Conservation (phyloP, 1,284 basidiomycete species). For the Rhodotorula sp. region DNA sequence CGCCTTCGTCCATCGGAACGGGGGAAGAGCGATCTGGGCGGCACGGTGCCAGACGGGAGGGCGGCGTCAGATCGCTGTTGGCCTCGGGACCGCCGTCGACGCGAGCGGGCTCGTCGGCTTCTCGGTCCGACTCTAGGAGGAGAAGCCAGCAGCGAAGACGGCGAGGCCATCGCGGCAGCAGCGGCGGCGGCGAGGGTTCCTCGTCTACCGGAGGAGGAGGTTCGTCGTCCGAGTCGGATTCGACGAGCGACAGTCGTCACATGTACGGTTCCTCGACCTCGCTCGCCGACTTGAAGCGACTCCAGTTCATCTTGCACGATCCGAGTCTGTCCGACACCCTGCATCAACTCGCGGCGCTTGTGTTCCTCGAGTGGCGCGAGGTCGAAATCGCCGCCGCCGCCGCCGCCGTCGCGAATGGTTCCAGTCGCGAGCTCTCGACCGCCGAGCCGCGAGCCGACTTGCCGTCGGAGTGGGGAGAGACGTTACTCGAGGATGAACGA, state of each 20-base stretch:
- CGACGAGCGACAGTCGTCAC: not conserved
- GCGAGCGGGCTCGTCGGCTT: conserved; percentile 10
- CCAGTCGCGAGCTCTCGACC: not conserved
- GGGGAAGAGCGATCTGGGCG: not conserved
- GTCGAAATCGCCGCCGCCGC: conserved; percentile 23
- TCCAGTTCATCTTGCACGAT: conserved; percentile 18
- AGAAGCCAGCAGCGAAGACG: not conserved
- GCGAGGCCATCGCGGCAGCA: not conserved
- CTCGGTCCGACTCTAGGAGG: conserved; percentile 1
- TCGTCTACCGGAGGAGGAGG: not conserved
- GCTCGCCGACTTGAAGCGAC: conserved; percentile 14
- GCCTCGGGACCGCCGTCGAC: not conserved
- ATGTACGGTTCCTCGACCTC: conserved; percentile 3
- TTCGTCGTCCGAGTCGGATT: not conserved
- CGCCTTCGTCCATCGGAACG: not conserved
- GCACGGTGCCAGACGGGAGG: not conserved
- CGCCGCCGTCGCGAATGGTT: not conserved
- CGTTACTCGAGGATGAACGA: too few species aligned
- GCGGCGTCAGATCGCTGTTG: conserved; percentile 1
- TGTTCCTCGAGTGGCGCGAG: conserved; percentile 38
- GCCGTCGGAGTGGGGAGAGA: too few species aligned
- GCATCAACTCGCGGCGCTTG: not conserved
- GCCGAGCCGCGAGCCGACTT: too few species aligned
- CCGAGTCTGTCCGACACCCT: not conserved
- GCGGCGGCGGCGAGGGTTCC: not conserved